phyloP scores from a whole-genome alignment of 805 yeast genomes.

The Wickerhamomyces hampshirensis region DNA sequence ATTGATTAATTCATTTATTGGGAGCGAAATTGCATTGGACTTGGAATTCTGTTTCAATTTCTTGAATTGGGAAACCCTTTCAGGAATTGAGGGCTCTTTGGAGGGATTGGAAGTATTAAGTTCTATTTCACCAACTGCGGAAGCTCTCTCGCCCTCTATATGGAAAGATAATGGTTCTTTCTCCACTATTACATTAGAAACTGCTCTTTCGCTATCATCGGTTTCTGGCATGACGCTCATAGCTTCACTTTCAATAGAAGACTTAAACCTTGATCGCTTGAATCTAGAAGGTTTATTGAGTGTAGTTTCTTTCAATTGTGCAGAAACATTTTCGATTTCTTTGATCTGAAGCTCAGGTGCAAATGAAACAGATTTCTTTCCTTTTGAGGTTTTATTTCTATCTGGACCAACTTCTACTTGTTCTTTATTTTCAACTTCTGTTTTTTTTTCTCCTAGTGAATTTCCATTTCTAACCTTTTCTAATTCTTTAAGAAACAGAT shows the following conservation, averaged over 20 bases:
- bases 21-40: constrained; percentile 3
- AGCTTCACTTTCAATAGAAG: neutral
- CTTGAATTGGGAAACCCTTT: constrained; percentile 27
- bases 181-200: too few relatives aligned
- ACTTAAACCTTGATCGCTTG: neutral
- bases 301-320: constrained; percentile 33
- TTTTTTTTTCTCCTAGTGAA: constrained; percentile 16
- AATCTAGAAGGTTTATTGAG: constrained; percentile 2
- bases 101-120: neutral
- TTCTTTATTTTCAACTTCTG: constrained; percentile 14
- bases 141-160: constrained; percentile 10
- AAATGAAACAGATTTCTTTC: constrained; percentile 49
- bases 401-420: constrained; percentile 11
- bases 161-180: too few relatives aligned
- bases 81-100: constrained; percentile 1
- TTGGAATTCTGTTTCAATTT: neutral
- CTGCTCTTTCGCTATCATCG: too few relatives aligned
- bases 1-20: constrained; percentile 7
- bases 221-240: too few relatives aligned
- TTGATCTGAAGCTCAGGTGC: constrained; percentile 48
- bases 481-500: constrained; percentile 19
- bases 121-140: constrained; percentile 8
- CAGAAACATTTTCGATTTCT: constrained; percentile 54
- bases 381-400: constrained; percentile 1
- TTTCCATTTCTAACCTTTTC: constrained; percentile 17